A percentile compares a stretch with the other conserved stretches of the same genome.
These are phyloP conservation scores for Fusarium ambrosium DNA, from an alignment of 2,329 filamentous ascomycete genomes.

Conservation along the genomic window DNA sequence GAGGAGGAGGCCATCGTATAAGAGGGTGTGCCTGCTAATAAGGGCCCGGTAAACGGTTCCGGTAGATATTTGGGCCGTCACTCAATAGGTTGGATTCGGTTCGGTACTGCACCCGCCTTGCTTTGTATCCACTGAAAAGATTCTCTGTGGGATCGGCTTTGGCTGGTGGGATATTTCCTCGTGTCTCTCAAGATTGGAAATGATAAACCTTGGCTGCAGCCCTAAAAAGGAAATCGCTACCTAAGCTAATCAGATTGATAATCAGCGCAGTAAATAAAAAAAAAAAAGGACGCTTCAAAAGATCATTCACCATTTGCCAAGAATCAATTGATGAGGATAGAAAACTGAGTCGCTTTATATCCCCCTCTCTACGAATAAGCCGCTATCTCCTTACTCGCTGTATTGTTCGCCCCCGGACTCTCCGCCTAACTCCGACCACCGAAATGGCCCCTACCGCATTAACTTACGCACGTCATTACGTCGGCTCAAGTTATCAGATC, in stretches of 20 bases:
- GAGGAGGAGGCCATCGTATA: constrained; percentile 24
- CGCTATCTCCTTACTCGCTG: constrained; percentile 30
- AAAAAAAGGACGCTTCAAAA: background rate
- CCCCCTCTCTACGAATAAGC: constrained; percentile 8
- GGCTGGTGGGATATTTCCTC: background rate
- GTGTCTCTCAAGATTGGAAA: background rate
- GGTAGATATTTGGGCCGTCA: constrained; percentile 37
- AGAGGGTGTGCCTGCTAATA: constrained; percentile 10
- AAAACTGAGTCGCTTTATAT: constrained; percentile 11
- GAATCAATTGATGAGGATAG: background rate
- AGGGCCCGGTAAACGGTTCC: background rate
- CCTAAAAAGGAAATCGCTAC: constrained; percentile 7
- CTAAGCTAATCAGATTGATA: background rate
- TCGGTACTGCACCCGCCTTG: constrained; percentile 7
- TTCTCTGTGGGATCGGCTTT: constrained; percentile 6
- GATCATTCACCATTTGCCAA: background rate
- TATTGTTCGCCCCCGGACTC: constrained; percentile 18
- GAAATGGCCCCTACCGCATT: constrained; percentile 12
- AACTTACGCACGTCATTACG: constrained; percentile 25
- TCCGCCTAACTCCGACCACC: constrained; percentile 36
- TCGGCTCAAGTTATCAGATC: constrained; percentile 33
- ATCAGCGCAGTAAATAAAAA: background rate
- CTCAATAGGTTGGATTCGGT: constrained; percentile 24
- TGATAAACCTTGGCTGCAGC: constrained; percentile 2
- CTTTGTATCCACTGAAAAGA: constrained; percentile 21